Conservation (phyloP, 805 yeast genomes). For the Spencermartinsiella europaea region DNA sequence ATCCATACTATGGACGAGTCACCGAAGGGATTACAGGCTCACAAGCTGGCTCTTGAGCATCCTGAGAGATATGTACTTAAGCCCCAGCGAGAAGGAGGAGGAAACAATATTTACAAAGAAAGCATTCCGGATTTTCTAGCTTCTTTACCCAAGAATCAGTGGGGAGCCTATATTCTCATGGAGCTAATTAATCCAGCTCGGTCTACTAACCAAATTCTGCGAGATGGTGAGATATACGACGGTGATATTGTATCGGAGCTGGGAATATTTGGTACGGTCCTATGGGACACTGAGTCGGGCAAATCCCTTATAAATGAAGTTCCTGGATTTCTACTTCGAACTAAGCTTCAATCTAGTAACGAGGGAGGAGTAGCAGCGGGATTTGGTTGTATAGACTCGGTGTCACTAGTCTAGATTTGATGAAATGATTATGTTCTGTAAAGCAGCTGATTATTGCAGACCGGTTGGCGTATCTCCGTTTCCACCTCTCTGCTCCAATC, state of each 20-base stretch:
- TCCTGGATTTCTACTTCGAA: conserved; percentile 83
- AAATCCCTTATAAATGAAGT: conserved; percentile 55
- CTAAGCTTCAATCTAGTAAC: conserved; percentile 79
- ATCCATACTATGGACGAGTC: conserved; percentile 79
- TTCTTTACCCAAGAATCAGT: conserved; percentile 55
- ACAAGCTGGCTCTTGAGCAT: conserved; percentile 55
- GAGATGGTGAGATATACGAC: conserved; percentile 55
- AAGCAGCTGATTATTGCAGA: not conserved
- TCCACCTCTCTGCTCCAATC: too few species aligned
- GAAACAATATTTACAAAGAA: conserved; percentile 84
- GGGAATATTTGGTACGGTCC: conserved; percentile 80
- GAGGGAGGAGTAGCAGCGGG: conserved; percentile 99
- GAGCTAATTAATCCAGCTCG: conserved; percentile 80
- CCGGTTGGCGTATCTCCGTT: not conserved
- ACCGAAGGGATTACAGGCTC: conserved; percentile 56
- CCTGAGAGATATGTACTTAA: conserved; percentile 80
- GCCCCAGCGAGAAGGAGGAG: conserved; percentile 99
- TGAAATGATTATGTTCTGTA: too few species aligned
- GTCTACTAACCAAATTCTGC: conserved; percentile 60
- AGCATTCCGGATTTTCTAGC: conserved; percentile 74
- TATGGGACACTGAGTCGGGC: conserved; percentile 64
- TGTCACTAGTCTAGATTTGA: conserved; percentile 42
- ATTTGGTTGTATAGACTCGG: conserved; percentile 90
- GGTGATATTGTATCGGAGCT: conserved; percentile 85
- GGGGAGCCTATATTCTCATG: conserved; percentile 93